Conservation (phyloP, 2,329 filamentous ascomycete species). For the Beauveria rudraprayagi region DNA sequence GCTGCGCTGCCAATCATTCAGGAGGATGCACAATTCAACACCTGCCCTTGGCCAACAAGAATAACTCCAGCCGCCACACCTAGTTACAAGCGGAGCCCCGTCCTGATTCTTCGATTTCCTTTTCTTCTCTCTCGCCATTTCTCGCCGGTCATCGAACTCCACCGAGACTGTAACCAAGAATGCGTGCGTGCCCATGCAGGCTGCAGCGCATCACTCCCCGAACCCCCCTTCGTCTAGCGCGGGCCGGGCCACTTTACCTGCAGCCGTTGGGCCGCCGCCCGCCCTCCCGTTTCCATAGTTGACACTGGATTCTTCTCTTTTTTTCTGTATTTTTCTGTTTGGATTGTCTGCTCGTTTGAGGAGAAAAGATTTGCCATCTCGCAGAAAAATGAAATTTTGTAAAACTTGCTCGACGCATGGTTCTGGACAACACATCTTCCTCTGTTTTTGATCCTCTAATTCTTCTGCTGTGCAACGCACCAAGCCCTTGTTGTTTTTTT, state of each 20-base stretch:
- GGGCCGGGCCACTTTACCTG: no score
- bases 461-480: background rate
- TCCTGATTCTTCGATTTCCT: background rate
- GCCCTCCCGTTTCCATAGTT: no score
- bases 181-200: no score
- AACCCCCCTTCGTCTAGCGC: no score
- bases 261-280: no score
- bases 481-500: background rate
- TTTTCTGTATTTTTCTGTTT: no score
- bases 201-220: background rate
- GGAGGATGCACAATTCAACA: background rate
- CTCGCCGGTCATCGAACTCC: background rate
- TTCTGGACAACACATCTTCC: background rate
- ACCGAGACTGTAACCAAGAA: constrained; percentile 3
- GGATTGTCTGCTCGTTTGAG: no score
- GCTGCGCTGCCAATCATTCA: constrained; percentile 1
- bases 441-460: background rate
- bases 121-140: background rate
- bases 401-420: no score
- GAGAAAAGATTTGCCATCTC: no score
- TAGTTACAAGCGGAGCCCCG: no score
- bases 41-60: background rate
- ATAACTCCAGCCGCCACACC: background rate
- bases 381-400: no score
- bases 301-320: no score